Conservation (phyloP, 2,329 filamentous ascomycete genomes). For the Phialemoniopsis sp. region DNA sequence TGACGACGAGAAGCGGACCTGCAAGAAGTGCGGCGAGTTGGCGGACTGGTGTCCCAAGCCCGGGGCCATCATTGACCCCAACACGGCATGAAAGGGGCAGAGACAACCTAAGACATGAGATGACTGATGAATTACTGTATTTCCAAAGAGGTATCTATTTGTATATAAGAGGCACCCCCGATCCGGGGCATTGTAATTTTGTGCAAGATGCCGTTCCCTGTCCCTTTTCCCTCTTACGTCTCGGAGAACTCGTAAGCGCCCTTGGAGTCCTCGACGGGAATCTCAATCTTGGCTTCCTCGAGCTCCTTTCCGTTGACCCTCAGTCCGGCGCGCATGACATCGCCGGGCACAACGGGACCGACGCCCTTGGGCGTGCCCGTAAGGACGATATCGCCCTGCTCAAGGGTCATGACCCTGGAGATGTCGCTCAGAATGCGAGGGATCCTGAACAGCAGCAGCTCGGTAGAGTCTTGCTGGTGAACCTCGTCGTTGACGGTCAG, state of each 20-base stretch:
- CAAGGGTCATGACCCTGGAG: constrained; percentile 88
- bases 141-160: neutral
- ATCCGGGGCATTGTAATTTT: neutral
- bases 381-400: constrained; percentile 86
- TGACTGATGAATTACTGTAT: neutral
- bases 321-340: constrained; percentile 82
- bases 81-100: constrained; percentile 36
- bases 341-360: constrained; percentile 77
- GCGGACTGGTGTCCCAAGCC: constrained; percentile 52
- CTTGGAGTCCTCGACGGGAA: constrained; percentile 74
- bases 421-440: constrained; percentile 87
- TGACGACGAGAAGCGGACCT: constrained; percentile 65
- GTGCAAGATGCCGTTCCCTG: no score
- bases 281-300: constrained; percentile 79
- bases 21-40: constrained; percentile 69
- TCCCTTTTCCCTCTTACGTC: constrained; percentile 42
- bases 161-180: no score
- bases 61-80: constrained; percentile 57
- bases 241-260: constrained; percentile 74
- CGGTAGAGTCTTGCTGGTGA: constrained; percentile 83
- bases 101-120: neutral
- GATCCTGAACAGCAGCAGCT: constrained; percentile 90
- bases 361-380: constrained; percentile 98
- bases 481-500: constrained; percentile 76
- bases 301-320: constrained; percentile 77